Conservation (phyloP, 148 eudicot species). For the Tetragonia tetragonoides region DNA sequence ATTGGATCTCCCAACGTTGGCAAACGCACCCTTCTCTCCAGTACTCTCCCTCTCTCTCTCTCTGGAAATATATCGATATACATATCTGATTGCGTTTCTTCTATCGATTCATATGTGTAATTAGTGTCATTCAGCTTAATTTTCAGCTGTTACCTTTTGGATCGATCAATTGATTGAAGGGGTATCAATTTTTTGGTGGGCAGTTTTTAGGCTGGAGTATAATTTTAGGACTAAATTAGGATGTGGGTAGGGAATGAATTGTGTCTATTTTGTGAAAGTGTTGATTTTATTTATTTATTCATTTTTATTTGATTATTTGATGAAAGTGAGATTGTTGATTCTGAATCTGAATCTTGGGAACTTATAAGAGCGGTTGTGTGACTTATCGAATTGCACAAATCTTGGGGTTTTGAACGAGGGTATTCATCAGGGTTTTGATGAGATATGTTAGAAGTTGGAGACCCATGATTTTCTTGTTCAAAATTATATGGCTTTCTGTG, state of each 20-base stretch:
- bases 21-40: conserved; percentile 77
- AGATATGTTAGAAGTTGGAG: not conserved
- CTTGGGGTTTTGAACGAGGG: not conserved
- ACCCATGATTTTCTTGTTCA: not conserved
- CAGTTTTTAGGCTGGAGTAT: not conserved
- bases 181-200: not conserved
- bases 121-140: not conserved
- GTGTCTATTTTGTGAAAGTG: not conserved
- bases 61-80: not conserved
- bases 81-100: not conserved
- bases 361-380: not conserved
- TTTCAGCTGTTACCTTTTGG: not conserved
- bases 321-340: not conserved
- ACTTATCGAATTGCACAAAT: not conserved
- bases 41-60: conserved; percentile 38
- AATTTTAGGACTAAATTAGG: not conserved
- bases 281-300: too few species aligned
- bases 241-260: too few species aligned
- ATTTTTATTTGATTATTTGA: too few species aligned
- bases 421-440: not conserved
- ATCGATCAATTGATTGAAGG: not conserved
- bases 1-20: conserved; percentile 80
- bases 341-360: not conserved
- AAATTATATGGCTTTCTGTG: not conserved
- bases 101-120: not conserved